Conservation (phyloP, 495 filamentous ascomycete species). For the Wilcoxina mikolae region DNA sequence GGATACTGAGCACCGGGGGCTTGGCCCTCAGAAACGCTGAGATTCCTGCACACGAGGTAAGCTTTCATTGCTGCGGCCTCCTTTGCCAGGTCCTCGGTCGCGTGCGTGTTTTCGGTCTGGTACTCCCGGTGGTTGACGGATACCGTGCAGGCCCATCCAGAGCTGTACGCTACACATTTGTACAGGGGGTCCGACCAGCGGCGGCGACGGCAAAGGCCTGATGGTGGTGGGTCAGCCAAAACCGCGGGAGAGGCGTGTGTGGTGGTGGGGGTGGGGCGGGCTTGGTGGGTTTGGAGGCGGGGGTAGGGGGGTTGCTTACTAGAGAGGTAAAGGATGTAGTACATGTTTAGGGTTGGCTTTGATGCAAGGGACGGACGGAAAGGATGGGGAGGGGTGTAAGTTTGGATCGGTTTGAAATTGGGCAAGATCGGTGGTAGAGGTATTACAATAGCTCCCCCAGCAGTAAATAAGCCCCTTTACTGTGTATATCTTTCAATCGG, state of each 20-base stretch:
- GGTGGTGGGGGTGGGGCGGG: background rate
- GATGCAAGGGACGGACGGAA: background rate
- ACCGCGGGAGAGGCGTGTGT: background rate
- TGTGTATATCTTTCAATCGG: too few relatives aligned
- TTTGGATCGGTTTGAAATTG: background rate
- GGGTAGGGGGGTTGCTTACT: conserved; percentile 15
- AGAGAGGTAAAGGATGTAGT: conserved; percentile 29
- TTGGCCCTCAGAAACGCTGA: conserved; percentile 82
- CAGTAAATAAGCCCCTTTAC: too few relatives aligned
- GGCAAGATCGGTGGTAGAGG: too few relatives aligned
- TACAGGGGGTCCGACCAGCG: conserved; percentile 89
- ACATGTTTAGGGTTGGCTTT: conserved; percentile 2
- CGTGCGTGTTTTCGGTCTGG: conserved; percentile 74
- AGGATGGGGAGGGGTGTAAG: background rate
- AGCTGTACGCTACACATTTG: conserved; percentile 37
- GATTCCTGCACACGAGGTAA: conserved; percentile 96
- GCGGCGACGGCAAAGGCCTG: conserved; percentile 91
- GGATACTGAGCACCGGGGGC: background rate
- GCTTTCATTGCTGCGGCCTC: conserved; percentile 94
- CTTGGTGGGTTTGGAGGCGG: background rate
- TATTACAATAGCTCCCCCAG: too few relatives aligned
- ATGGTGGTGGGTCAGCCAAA: background rate
- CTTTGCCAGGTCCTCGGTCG: conserved; percentile 64
- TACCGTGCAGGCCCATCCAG: conserved; percentile 78
- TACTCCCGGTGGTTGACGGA: conserved; percentile 95